Conservation (phyloP, 1,284 basidiomycete genomes). For the Wolfiporia cocos region DNA sequence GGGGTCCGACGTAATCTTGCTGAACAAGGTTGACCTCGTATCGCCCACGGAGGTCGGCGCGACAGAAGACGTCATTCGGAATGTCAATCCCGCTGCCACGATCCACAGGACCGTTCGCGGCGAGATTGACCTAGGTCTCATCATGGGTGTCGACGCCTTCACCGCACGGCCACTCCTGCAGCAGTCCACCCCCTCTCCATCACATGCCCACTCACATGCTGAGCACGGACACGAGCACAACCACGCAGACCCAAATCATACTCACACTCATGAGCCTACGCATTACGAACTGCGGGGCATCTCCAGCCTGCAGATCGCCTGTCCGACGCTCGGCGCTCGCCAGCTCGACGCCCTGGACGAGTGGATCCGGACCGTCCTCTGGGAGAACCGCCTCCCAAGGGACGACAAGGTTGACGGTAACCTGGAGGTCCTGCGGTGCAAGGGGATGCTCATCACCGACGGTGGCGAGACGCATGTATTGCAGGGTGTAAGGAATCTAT, state of each 20-base stretch:
- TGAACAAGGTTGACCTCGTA: conserved; percentile 85
- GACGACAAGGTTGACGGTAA: conserved; percentile 2
- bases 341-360: conserved; percentile 55
- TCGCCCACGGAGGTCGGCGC: conserved; percentile 30
- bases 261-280: conserved; percentile 27
- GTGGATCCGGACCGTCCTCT: conserved; percentile 76
- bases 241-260: conserved; percentile 18
- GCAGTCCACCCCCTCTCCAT: not conserved
- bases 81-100: conserved; percentile 73
- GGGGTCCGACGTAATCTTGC: conserved; percentile 80
- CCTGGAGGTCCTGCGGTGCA: conserved; percentile 74
- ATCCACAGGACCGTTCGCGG: conserved; percentile 67
- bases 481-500: conserved; percentile 84
- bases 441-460: conserved; percentile 62
- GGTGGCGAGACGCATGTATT: conserved; percentile 61
- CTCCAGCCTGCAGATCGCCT: conserved; percentile 62
- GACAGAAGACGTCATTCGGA: conserved; percentile 56
- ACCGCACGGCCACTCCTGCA: conserved; percentile 27
- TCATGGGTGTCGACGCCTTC: conserved; percentile 82
- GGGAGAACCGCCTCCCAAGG: conserved; percentile 55
- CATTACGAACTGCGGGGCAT: conserved; percentile 69
- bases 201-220: conserved; percentile 21
- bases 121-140: conserved; percentile 60
- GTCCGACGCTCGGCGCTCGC: conserved; percentile 46
- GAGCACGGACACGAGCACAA: conserved; percentile 30